Conservation (phyloP, 495 filamentous ascomycete genomes). For the Tuber calosporum region DNA sequence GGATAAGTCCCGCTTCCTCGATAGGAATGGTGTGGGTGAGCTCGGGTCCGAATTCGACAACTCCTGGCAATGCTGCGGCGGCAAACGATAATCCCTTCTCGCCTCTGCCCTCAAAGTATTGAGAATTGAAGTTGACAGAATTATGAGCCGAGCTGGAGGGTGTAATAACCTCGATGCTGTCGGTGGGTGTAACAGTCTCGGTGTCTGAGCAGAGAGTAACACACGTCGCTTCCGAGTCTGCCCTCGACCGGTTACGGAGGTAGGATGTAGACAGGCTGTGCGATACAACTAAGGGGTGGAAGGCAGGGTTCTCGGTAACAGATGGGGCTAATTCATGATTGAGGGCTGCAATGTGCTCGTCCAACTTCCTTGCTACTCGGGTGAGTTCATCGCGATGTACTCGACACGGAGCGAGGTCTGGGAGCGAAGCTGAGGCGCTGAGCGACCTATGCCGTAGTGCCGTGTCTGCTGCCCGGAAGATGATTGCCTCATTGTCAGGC, state of each 20-base stretch:
- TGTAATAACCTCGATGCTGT: conserved; percentile 38
- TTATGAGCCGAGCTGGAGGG: conserved; percentile 40
- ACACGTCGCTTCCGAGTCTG: conserved; percentile 41
- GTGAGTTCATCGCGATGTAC: conserved; percentile 40
- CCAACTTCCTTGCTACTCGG: conserved; percentile 37
- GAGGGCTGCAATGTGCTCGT: conserved; percentile 40
- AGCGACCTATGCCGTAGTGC: conserved; percentile 37
- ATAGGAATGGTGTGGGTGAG: conserved; percentile 24
- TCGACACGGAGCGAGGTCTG: conserved; percentile 28
- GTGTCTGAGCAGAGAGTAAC: conserved; percentile 41
- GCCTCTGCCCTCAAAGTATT: conserved; percentile 28
- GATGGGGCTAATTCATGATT: conserved; percentile 28
- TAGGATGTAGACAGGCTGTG: conserved; percentile 2
- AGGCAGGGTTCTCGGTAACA: conserved; percentile 15
- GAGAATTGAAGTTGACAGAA: conserved; percentile 33
- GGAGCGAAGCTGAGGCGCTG: conserved; percentile 33
- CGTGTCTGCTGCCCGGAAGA: conserved; percentile 31
- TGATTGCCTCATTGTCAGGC: conserved; percentile 29
- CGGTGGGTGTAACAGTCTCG: conserved; percentile 40
- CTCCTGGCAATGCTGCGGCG: conserved; percentile 39
- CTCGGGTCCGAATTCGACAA: conserved; percentile 39
- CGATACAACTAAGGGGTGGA: conserved; percentile 18
- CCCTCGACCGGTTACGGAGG: conserved; percentile 35
- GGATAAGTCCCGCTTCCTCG: conserved; percentile 36
- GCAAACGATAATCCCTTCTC: conserved; percentile 42